Evolutionary conservation across 2,329 filamentous ascomycete genomes (phyloP).

Genomic region (Fusarium cyanostomum): DNA sequence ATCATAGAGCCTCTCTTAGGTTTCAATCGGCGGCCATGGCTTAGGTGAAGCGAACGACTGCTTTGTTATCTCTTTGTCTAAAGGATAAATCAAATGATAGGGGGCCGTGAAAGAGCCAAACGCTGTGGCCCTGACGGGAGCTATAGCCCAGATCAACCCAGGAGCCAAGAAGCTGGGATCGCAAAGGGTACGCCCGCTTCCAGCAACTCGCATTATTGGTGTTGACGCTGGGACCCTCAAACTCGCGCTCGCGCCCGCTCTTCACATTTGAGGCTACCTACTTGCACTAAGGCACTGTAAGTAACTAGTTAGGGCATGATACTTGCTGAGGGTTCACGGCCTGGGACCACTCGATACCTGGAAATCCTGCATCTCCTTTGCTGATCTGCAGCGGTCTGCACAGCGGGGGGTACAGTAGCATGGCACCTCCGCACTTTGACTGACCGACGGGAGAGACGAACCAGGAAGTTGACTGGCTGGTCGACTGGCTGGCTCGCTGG

Average conservation of each 20-base stretch:
- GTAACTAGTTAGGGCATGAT: slow-evolving; percentile 33
- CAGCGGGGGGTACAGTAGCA: slow-evolving; percentile 1
- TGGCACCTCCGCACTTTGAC: slow-evolving; percentile 27
- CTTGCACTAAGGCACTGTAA: slow-evolving; percentile 32
- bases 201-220: slow-evolving; percentile 34
- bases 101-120: neutral
- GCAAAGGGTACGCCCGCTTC: slow-evolving; percentile 21
- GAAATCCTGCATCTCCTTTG: slow-evolving; percentile 31
- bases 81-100: neutral
- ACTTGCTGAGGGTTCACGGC: slow-evolving; percentile 35
- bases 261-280: slow-evolving; percentile 29
- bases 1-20: neutral
- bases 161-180: slow-evolving; percentile 6
- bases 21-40: neutral
- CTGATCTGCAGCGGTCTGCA: slow-evolving; percentile 28
- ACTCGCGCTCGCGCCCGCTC: slow-evolving; percentile 7
- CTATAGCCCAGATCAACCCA: slow-evolving; percentile 15
- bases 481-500: slow-evolving; percentile 6
- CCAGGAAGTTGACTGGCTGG: slow-evolving; percentile 12
- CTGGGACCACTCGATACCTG: slow-evolving; percentile 32
- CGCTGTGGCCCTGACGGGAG: neutral
- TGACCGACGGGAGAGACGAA: neutral
- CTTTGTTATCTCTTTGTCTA: neutral
- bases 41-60: neutral
- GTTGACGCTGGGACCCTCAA: slow-evolving; percentile 27